Base-by-base conservation (phyloP, 1,284 basidiomycete genomes). In the Sanghuangporus weigelae region DNA sequence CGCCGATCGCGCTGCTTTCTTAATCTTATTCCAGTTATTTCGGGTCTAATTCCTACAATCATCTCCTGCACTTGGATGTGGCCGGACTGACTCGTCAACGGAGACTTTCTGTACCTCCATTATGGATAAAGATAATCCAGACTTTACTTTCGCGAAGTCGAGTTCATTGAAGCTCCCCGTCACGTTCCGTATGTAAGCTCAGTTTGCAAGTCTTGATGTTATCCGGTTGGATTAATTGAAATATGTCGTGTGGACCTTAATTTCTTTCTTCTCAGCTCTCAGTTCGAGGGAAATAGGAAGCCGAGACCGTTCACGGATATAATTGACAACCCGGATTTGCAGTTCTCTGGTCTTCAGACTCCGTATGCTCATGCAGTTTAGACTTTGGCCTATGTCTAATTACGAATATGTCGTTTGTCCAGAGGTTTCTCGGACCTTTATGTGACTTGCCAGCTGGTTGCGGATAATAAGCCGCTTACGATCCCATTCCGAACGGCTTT, bases 401-500 rank as follows among this genome's bases (percentile, higher is more conserved):
- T 12, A 16, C n/a, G 44, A 16, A 14, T 31, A 3, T 31, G 26
- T 31, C 3, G 3, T 48, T 67, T 63, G 66, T 69, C 66, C 68
- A 93, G 90, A 66, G 85, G 83, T 5, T 83, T 90, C 68, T 92
- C 95, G 70, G 96, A 98, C 76, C 83, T 98, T 64, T 96, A 94
- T 74, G 90, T 98, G 56, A 93, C 90, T 11, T 92, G 92, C 70
- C 92, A 96, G 71, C 85, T 99, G 12, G 85, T 92, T 67, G 90
- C 95, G 5, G 93, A 96, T 74, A 96, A 96, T 75, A 95, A 96
- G 72, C 93, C 93, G 0, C 79, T 96, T 46, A 95, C 94, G 0
- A 89, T 96, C 31, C 90, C 94, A 0, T 93, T 92, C 71, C 87
- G 93, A 57, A 98, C 97, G 0, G 86, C 92, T 0, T 96, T 94